Conservation (phyloP, 202 grass and related monocot genomes). For the Setaria italica region DNA sequence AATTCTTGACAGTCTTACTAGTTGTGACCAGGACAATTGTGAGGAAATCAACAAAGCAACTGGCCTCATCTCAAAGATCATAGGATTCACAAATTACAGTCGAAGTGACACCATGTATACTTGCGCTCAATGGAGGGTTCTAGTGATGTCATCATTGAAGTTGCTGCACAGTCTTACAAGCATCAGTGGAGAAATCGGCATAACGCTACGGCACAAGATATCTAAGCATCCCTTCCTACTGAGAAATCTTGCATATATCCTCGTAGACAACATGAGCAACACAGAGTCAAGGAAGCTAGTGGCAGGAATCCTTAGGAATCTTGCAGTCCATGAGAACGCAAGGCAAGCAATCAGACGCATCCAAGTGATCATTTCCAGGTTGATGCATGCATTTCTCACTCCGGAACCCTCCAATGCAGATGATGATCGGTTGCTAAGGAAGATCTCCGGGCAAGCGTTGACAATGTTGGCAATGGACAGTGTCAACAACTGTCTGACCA, state of each 20-base stretch:
- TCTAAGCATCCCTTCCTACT: neutral
- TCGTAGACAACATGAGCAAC: neutral
- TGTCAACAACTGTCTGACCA: neutral
- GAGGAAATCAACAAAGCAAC: slow-evolving; percentile 6
- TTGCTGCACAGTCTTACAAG: neutral
- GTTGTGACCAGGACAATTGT: slow-evolving; percentile 19
- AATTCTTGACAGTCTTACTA: neutral
- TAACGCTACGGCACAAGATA: neutral
- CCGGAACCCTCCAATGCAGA: neutral
- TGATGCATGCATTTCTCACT: neutral
- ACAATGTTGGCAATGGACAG: slow-evolving; percentile 6
- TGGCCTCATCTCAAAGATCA: slow-evolving; percentile 12
- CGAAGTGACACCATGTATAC: neutral
- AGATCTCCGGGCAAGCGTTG: neutral
- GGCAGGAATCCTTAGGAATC: slow-evolving; percentile 7
- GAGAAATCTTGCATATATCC: neutral
- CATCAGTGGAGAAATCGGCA: neutral
- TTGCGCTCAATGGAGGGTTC: neutral
- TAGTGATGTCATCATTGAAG: slow-evolving; percentile 19
- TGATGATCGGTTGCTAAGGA: neutral
- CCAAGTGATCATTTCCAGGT: neutral
- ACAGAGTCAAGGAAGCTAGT: neutral
- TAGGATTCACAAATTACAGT: neutral
- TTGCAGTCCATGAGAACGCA: neutral
- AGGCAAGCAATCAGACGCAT: neutral